Evolutionary conservation across 805 yeast species (phyloP).

Genomic region (Jamesozyma jinghongensis): DNA sequence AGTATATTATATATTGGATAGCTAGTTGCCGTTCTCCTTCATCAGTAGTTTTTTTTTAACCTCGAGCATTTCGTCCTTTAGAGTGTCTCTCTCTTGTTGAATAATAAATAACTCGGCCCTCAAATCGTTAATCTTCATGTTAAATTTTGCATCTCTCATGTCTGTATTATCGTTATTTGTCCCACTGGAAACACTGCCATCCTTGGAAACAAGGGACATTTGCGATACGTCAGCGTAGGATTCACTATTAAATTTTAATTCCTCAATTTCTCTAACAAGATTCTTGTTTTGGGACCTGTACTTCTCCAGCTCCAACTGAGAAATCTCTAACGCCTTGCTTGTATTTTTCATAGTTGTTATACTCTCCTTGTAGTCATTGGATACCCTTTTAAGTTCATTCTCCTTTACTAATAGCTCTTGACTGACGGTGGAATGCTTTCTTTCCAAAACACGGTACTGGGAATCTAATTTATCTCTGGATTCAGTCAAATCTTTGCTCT

Average conservation of each 20-base stretch:
- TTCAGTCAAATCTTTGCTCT: constrained; percentile 36
- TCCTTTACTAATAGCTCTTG: constrained; percentile 24
- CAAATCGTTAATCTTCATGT: constrained; percentile 67
- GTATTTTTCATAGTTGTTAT: constrained; percentile 64
- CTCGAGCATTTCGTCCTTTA: constrained; percentile 49
- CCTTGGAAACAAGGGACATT: neutral
- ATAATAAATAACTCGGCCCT: constrained; percentile 76
- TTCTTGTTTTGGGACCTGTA: constrained; percentile 48
- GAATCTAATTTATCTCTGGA: constrained; percentile 25
- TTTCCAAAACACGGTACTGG: constrained; percentile 26
- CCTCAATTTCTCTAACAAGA: constrained; percentile 59
- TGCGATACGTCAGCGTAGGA: constrained; percentile 18
- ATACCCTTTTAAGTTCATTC: constrained; percentile 36
- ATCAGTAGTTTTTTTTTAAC: constrained; percentile 47
- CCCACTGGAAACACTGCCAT: constrained; percentile 19
- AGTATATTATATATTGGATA: too few species aligned
- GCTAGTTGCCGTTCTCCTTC: neutral
- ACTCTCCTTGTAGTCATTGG: constrained; percentile 63
- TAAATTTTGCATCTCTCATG: constrained; percentile 45
- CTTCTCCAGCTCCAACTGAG: constrained; percentile 61
- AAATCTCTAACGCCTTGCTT: constrained; percentile 60
- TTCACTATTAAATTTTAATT: constrained; percentile 45
- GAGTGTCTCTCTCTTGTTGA: constrained; percentile 74
- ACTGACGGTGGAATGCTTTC: constrained; percentile 21
- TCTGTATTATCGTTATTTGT: constrained; percentile 16